Evolutionary conservation across 768 basidiomycete species (phyloP), one percentile per base, ranked within the genome.

Genomic region (Mycena alexandri): DNA sequence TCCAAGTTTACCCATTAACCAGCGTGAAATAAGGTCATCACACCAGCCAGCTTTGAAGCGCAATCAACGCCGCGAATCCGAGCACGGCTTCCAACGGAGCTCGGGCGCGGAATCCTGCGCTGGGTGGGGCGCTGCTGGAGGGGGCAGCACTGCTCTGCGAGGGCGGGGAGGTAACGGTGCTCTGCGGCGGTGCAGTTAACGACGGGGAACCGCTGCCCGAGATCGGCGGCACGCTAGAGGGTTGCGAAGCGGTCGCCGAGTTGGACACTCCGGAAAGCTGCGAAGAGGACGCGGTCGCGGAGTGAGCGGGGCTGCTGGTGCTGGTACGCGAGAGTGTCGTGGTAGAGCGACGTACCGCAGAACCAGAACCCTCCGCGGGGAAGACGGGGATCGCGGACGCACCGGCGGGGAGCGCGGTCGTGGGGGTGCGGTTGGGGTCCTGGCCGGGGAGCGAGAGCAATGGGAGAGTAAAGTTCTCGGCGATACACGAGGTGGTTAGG

Each of bases 381-480:
- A 79, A 71, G 65, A 76, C 44, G 68, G 78, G 60, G 52, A 72
- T 63, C 22, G 63, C 41, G 19, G 72, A 65, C 11, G 69, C 65
- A 21, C 68, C 68, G 5, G 77, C 65, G 2, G 78, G 69, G 9
- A 75, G 71, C 21, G 42, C 55, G 29, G 59, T 65, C 14, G 55
- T 48, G n/a, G 68, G 43, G 14, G 70, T 58, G 50, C 79, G 77
- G 56, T 74, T 68, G 1, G 78, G 63, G 36, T 77, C 70, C 74
- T 79, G 76, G 24, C 79, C 78, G 5, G 77, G 78, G 41, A 78
- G 71, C 5, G 76, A 75, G 46, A 77, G 71, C 41, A 61, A 72
- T 5, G 77, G 75, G 22, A 80, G 52, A 24, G 65, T 22, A 60
- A 74, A 36, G 6, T 74, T 75, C 48, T 63, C 61, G 7, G 61